Base-by-base conservation (phyloP, 2,329 filamentous ascomycete species). In the Trichoderma hamatum region DNA sequence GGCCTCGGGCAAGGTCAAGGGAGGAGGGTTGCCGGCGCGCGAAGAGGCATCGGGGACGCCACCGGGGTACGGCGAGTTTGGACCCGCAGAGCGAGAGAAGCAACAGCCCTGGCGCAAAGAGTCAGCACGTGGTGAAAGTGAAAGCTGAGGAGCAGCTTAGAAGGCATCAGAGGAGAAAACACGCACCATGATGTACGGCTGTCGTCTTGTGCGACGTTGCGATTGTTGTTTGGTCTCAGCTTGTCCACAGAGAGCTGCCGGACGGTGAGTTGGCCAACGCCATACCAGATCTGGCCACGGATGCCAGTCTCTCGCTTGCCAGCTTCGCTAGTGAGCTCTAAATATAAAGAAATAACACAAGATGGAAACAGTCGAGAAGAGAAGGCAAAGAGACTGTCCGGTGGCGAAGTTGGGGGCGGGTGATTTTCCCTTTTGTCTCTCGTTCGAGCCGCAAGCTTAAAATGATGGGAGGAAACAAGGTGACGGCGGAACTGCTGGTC, bases 51-150 rank as follows among this genome's bases (percentile, higher is more conserved):
- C 84, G 30, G 82, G 78, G 36, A 79, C 81, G 70, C 81, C 84
- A 60, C 83, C 83, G 10, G 84, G 82, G 70, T 87, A 87, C 26
- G 85, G 85, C 61, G 85, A 85, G 76, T 85, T 86, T 13, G 84
- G 82, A 70, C 83, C 84, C 30, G 82, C 79, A 39, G 84, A 80
- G 59, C 81, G 82, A 54, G 86, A 89, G 75, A 88, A 81, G 76
- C 86, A 89, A 78, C 87, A 89, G 74, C 87, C 87, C 87, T 88
- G 13, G 58, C 16, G 52, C 24, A 46, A 39, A 51, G 46, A 59
- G 65, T 77, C 69, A 77, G 74, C 30, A 52, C 9, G 14, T 46
- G 32, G n/a, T 13, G 26, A 39, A 28, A 19, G n/a, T 13, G 26
- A 39, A 28, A 19, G 58, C 7, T 7, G 19, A 6, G 10, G 24